Base-by-base conservation (phyloP, 805 yeast genomes). In the Kluyveromyces nonfermentans region DNA sequence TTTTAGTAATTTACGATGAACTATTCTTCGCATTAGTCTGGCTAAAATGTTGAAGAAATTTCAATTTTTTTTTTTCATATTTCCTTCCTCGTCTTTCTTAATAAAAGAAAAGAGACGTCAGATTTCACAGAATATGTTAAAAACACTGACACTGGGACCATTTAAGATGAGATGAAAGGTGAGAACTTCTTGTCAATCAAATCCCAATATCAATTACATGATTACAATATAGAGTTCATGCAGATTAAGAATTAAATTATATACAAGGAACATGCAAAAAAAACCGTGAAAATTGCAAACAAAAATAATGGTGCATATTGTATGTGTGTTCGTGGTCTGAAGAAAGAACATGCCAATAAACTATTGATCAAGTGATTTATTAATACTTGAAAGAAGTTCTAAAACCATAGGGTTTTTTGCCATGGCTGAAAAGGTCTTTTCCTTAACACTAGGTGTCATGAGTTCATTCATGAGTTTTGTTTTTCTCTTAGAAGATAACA, bases 361-460 rank as follows among this genome's bases (percentile, higher is more conserved):
- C 35, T 33, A 33, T 4, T 33, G 35, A 16, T 15, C 20, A 16
- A 33, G n/a, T n/a, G n/a, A 16, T 33, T 33, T 9, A 4, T 16
- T 16, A 33, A 33, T 33, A 18, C 20, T 33, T 16, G 41, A 38
- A 28, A 38, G 41, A 15, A 38, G 41, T 38, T 38, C 28, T 15
- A 38, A 31, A 4, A 34, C 41, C 7, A 38, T 34, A 31, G 41
- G 34, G 22, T 38, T 17, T 16, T 38, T 22, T 6, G 41, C 41
- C 41, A 38, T 38, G 19, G 18, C 34, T 9, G 34, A 38, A 31
- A 28, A 38, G n/a, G 41, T 30, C 14, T 50, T 12, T 47, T 44
- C 20, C 52, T 49, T 4, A 49, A 52, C 18, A 50, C 36, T 38
- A 42, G 47, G 37, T 44, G 46, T 41, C 55, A 54, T 35, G 37